These are phyloP conservation scores for Sanghuangporus sanghuang DNA, from an alignment of 1,284 basidiomycete genomes.

Conservation along the genomic window DNA sequence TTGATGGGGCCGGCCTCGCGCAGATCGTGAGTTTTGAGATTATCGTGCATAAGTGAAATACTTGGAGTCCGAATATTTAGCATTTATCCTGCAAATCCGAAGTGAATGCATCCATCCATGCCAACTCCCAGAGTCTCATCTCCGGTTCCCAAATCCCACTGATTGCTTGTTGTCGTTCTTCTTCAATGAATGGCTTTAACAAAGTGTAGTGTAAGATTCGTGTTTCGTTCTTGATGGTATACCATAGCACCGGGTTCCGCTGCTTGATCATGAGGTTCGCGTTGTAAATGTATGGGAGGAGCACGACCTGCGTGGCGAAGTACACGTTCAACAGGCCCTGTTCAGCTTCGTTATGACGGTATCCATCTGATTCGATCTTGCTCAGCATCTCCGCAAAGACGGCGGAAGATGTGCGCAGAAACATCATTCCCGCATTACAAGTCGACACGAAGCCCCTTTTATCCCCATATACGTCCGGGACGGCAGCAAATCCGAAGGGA, in stretches of 20 bases:
- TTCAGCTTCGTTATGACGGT: conserved; percentile 34
- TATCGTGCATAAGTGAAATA: too few relatives aligned
- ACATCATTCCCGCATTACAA: conserved; percentile 41
- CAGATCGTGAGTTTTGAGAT: too few relatives aligned
- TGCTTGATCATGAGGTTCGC: conserved; percentile 40
- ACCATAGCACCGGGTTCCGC: conserved; percentile 32
- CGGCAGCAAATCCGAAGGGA: conserved; percentile 39
- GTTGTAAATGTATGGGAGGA: conserved; percentile 42
- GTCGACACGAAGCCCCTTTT: conserved; percentile 31
- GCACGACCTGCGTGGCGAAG: conserved; percentile 32
- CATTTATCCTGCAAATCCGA: neutral
- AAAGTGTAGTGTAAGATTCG: conserved; percentile 39
- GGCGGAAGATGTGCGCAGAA: conserved; percentile 29
- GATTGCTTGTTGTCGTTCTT: neutral
- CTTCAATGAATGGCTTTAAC: conserved; percentile 32
- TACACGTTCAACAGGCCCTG: conserved; percentile 42
- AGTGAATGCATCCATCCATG: too few relatives aligned
- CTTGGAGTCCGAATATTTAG: too few relatives aligned
- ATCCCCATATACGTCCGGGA: conserved; percentile 35
- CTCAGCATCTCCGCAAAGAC: conserved; percentile 33
- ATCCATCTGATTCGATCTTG: conserved; percentile 31
- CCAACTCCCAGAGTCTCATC: neutral
- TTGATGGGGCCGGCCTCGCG: neutral
- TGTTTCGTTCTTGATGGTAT: conserved; percentile 27
- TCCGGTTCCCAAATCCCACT: conserved; percentile 4